Base-by-base conservation (phyloP, 805 yeast species). In the Hanseniaspora occidentalis region DNA sequence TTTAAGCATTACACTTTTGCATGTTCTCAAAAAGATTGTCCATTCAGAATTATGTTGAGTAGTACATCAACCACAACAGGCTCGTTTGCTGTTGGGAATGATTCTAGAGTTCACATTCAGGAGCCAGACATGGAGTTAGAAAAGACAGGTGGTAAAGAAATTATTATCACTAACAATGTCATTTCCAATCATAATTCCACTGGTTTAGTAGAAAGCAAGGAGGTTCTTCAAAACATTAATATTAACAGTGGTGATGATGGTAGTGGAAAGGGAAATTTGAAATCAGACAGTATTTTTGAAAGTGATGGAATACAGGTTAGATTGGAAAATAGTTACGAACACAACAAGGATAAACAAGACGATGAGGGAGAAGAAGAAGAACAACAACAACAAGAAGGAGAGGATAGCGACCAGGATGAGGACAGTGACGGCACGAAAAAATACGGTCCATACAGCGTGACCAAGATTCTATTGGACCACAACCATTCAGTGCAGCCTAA, bases 1-100 rank as follows among this genome's bases (percentile, higher is more conserved):
- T 56, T 56, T 41, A 58, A 53, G 38, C 62, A 58, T 46, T 58
- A 55, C 46, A 58, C 63, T 35, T 58, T 55, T 46, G 61, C 62
- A 29, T 58, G 63, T 41, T 60, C 56, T 45, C 40, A 55, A 37
- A 57, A 57, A 41, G 47, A 49, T 40, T 58, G 63, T 40, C 56
- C 58, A 10, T 58, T 58, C 39, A 57, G 54, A 38, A 54, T 58
- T 16, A 39, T 57, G 35, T 40, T 58, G 26, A 57, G 61, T 43
- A 56, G 23, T 9, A 20, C n/a, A n/a, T n/a, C n/a, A n/a, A n/a
- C n/a, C n/a, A n/a, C n/a, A n/a, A n/a, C n/a, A n/a, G n/a, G n/a
- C n/a, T n/a, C n/a, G n/a, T n/a, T n/a, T n/a, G n/a, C n/a, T n/a
- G n/a, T n/a, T n/a, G n/a, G n/a, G n/a, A n/a, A n/a, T n/a, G n/a